A percentile compares a stretch with the other conserved stretches of the same genome.
These are phyloP conservation scores for Podila clonocystis DNA, from an alignment of 192 early-diverging fungal genomes.

Conservation along the genomic window DNA sequence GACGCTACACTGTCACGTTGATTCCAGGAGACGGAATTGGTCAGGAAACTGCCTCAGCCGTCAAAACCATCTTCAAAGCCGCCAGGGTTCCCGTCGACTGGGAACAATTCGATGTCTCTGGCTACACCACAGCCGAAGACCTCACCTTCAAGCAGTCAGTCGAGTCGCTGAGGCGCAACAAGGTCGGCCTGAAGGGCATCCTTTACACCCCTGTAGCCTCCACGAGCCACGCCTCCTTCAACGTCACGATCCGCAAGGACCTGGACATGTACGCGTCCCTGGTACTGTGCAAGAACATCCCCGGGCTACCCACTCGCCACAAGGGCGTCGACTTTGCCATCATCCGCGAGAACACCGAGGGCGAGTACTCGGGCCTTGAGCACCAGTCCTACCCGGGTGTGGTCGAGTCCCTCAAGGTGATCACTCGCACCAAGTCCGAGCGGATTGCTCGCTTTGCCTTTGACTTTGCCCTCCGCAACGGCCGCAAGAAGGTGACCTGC, in stretches of 20 bases:
- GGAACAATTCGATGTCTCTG: constrained; percentile 97
- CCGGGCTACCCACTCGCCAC: constrained; percentile 86
- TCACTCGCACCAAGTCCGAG: constrained; percentile 96
- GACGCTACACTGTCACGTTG: constrained; percentile 93
- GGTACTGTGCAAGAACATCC: constrained; percentile 89
- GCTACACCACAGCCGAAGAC: constrained; percentile 86
- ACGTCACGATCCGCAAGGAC: constrained; percentile 96
- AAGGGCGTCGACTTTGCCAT: constrained; percentile 96
- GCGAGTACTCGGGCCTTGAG: constrained; percentile 98
- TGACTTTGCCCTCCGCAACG: constrained; percentile 97
- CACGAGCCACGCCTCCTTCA: constrained; percentile 91
- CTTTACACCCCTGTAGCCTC: constrained; percentile 87
- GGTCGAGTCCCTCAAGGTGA: constrained; percentile 98
- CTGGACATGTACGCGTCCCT: constrained; percentile 98
- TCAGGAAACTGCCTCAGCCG: constrained; percentile 86
- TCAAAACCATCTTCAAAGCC: constrained; percentile 94
- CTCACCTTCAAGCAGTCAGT: constrained; percentile 89
- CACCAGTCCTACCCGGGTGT: constrained; percentile 98
- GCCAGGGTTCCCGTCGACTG: constrained; percentile 93
- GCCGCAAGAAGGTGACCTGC: constrained; percentile 96
- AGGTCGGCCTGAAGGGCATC: constrained; percentile 97
- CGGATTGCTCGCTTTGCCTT: constrained; percentile 98
- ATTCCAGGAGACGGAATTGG: constrained; percentile 99
- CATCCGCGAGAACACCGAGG: constrained; percentile 99
- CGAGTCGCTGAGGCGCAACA: constrained; percentile 91